A percentile compares a stretch with the other conserved stretches of the same genome.
Conservation (phyloP, 345 rosid genomes). For the Hypericum perforatum region DNA sequence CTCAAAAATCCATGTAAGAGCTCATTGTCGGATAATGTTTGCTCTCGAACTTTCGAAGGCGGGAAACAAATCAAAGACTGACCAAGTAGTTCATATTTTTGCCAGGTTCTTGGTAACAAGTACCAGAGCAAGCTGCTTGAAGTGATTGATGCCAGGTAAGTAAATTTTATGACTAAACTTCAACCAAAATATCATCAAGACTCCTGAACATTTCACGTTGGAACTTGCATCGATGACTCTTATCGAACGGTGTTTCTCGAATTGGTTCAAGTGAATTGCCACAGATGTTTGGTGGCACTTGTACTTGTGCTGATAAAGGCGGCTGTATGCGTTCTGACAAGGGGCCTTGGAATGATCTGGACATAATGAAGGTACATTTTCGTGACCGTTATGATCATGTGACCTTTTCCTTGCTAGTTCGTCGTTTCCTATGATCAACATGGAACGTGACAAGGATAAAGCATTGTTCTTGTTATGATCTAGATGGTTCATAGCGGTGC, state of each 20-base stretch:
- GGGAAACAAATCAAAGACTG: not conserved
- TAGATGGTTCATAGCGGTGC: slow-evolving; percentile 74
- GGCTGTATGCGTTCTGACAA: slow-evolving; percentile 7
- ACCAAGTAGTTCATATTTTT: not conserved
- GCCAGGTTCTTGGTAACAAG: slow-evolving; percentile 2
- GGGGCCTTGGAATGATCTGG: slow-evolving; percentile 9
- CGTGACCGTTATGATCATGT: not conserved
- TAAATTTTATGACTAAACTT: too few relatives aligned
- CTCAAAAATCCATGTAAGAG: not conserved
- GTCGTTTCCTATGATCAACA: too few relatives aligned
- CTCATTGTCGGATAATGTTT: not conserved
- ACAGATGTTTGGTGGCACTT: slow-evolving; percentile 4
- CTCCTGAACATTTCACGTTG: too few relatives aligned
- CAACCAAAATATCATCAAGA: too few relatives aligned
- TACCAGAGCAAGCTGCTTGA: slow-evolving; percentile 7
- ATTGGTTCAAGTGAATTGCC: slow-evolving; percentile 7
- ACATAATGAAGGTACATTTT: slow-evolving; percentile 3
- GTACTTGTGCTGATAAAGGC: slow-evolving; percentile 7
- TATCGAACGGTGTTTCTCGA: too few relatives aligned
- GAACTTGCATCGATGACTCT: too few relatives aligned
- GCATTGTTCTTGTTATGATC: not conserved
- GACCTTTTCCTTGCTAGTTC: not conserved
- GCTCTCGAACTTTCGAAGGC: not conserved
- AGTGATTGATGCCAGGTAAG: slow-evolving; percentile 5
- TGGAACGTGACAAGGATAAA: not conserved